These are phyloP conservation scores for Coniferiporia weirii DNA, from an alignment of 1,284 basidiomycete species.

Conservation along the genomic window DNA sequence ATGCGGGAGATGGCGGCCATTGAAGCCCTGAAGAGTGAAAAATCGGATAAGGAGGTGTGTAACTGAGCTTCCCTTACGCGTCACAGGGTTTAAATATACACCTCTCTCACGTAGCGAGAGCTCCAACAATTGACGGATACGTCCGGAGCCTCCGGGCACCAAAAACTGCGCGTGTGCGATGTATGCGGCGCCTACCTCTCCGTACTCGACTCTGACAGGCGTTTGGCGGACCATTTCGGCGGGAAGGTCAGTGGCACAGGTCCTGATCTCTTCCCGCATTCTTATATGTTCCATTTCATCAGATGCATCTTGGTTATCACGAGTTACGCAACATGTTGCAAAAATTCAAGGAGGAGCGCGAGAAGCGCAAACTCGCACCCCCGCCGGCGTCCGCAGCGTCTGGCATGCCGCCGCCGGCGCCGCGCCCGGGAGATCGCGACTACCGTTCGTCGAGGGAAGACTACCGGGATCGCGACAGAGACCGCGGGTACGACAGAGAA, in stretches of 20 bases:
- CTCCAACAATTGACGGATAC: constrained; percentile 96
- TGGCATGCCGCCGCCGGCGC: constrained; percentile 31
- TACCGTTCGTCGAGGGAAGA: constrained; percentile 53
- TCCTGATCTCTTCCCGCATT: neutral
- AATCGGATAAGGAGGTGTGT: constrained; percentile 88
- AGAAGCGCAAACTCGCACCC: constrained; percentile 68
- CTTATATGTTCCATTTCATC: constrained; percentile 13
- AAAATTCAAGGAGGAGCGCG: constrained; percentile 84
- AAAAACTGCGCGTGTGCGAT: constrained; percentile 98
- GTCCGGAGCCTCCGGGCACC: constrained; percentile 96
- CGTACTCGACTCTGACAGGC: constrained; percentile 96
- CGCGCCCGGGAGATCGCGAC: constrained; percentile 33
- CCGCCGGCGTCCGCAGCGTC: constrained; percentile 32
- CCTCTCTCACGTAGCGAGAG: constrained; percentile 58
- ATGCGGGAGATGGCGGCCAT: constrained; percentile 97
- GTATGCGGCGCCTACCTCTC: constrained; percentile 98
- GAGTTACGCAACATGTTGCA: constrained; percentile 91
- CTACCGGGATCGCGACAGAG: constrained; percentile 50
- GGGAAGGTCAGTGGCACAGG: constrained; percentile 70
- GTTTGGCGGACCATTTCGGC: constrained; percentile 98
- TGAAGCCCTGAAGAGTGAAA: constrained; percentile 95
- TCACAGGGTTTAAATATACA: constrained; percentile 8
- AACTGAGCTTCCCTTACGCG: constrained; percentile 2
- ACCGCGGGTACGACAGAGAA: constrained; percentile 54
- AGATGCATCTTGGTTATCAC: constrained; percentile 99